Base-by-base conservation (phyloP, 352 stramenopile genomes). In the Blastocystis sp. region DNA sequence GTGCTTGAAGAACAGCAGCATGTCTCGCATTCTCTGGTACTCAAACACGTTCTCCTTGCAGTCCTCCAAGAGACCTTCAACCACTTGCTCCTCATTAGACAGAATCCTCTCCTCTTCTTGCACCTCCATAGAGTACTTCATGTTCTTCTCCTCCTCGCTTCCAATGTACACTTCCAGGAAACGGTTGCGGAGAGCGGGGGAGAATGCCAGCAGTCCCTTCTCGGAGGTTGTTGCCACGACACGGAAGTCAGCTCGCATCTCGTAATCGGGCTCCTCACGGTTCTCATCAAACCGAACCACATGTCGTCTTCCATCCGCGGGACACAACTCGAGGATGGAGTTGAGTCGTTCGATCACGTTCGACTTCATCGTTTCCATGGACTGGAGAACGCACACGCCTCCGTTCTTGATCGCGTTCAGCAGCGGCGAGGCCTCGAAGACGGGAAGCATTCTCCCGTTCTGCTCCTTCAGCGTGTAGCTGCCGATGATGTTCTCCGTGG, bases 141-240 rank as follows among this genome's bases (percentile, higher is more conserved):
- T 34, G 28, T 34, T 34, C 28, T 34, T 34, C 28, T 34, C 28
- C 28, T 34, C 11, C 62, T 67, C 62, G 7, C 19, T 11, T 9
- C 62, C 62, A 11, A 67, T 67, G 23, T 21, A 34, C 48, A 79
- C 53, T 14, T 59, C 69, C 5, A 86, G 21, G 38, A 86, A 86
- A 62, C 76, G 60, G 53, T 65, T 80, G 11, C 60, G 64, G 28
- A 86, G 48, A 76, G 76, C 52, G 23, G 76, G 76, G 1, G 53
- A 80, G 23, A 86, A 80, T 10, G 60, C 40, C 9, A 43, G 0
- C 19, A 86, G 60, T 62, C 60, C 76, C 43, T 86, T 65, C 28
- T 86, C 76, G 11, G 60, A 70, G 1, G 64, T 76, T 38, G 76
- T 86, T 7, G 76, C 76, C 7, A 86, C 38, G 14, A 86, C 64